Conservation (phyloP, 306 rosid species). For the Medicago arabica region DNA sequence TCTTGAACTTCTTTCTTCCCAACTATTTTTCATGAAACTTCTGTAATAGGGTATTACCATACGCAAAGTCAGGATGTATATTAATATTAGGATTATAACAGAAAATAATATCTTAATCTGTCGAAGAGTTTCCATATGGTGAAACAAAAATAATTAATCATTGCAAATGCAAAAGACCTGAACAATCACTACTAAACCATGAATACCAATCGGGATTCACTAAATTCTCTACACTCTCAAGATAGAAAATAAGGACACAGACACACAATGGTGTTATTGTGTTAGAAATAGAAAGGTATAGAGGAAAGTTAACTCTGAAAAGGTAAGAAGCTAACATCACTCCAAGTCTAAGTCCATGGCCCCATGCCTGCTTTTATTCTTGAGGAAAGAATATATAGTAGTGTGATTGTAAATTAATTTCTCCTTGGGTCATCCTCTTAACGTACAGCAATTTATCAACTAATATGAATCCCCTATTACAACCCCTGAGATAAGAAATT, state of each 20-base stretch:
- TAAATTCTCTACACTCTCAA: not conserved
- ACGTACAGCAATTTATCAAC: constrained; percentile 24
- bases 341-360: not conserved
- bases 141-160: constrained; percentile 5
- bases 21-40: constrained; percentile 50
- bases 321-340: not conserved
- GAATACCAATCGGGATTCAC: constrained; percentile 14
- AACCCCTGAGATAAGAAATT: constrained; percentile 25
- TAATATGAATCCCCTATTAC: constrained; percentile 22
- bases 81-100: constrained; percentile 19
- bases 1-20: constrained; percentile 54
- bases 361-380: not conserved
- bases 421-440: not conserved
- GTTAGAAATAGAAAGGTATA: constrained; percentile 1
- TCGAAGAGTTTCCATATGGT: constrained; percentile 3
- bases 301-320: constrained; percentile 15
- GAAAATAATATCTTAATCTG: constrained; percentile 12
- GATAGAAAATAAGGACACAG: not conserved
- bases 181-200: constrained; percentile 5
- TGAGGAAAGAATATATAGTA: constrained; percentile 21
- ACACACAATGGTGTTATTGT: not conserved
- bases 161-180: constrained; percentile 13
- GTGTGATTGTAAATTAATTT: constrained; percentile 1
- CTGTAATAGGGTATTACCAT: constrained; percentile 36
- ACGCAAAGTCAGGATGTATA: constrained; percentile 10